phyloP scores from a whole-genome alignment of 1,284 basidiomycete species.

The Pseudozyma pruni region DNA sequence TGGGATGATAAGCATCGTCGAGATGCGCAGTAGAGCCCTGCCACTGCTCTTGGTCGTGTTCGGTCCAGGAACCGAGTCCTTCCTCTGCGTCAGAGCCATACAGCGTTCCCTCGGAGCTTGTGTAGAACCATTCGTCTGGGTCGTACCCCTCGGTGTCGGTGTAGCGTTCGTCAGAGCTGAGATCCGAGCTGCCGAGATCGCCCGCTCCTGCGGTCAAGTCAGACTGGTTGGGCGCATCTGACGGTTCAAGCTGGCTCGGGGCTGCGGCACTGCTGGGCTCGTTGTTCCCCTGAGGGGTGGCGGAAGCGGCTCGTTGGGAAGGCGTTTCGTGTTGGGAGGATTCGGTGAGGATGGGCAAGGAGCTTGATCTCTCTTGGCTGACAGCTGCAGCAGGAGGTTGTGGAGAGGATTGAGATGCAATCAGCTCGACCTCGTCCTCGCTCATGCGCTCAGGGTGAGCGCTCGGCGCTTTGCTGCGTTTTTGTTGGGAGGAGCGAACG shows the following conservation, averaged over 20 bases:
- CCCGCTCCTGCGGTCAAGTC: conserved; percentile 1
- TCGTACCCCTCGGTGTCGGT: conserved; percentile 21
- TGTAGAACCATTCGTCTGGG: conserved; percentile 21
- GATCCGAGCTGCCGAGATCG: conserved; percentile 15
- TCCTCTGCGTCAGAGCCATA: conserved; percentile 34
- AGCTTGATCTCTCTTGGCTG: conserved; percentile 9
- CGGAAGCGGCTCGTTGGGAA: conserved; percentile 15
- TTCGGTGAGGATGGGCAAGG: conserved; percentile 9
- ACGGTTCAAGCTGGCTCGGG: conserved; percentile 12
- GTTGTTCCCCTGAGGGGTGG: not conserved
- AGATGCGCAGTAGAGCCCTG: conserved; percentile 29
- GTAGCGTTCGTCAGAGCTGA: conserved; percentile 22
- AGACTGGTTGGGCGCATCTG: conserved; percentile 7
- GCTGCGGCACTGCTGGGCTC: conserved; percentile 2
- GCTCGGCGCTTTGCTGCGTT: not conserved
- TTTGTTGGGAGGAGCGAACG: not conserved
- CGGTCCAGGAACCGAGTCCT: conserved; percentile 28
- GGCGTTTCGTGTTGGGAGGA: not conserved
- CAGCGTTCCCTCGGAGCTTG: conserved; percentile 44
- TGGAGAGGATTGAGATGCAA: conserved; percentile 7
- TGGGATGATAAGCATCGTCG: conserved; percentile 33
- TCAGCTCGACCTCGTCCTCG: conserved; percentile 26
- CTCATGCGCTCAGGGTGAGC: not conserved
- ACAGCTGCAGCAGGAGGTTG: not conserved
- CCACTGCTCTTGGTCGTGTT: conserved; percentile 32